Percentiles rank a stretch among this genome's conserved stretches.
These are phyloP conservation scores for Lactarius vividus DNA, from an alignment of 768 basidiomycete genomes.

Conservation along the genomic window DNA sequence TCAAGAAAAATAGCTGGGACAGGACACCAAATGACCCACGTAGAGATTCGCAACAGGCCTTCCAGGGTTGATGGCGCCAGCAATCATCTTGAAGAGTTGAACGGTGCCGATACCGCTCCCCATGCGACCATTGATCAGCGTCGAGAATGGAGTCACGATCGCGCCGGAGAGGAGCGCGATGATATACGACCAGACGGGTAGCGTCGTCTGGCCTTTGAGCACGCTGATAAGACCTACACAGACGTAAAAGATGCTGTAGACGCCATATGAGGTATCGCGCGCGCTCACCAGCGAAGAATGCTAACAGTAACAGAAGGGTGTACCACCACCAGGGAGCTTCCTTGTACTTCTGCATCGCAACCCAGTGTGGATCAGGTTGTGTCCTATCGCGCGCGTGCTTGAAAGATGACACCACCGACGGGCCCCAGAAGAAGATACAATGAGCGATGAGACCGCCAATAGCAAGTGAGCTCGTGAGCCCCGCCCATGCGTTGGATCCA, in stretches of 20 bases:
- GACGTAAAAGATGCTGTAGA: not conserved
- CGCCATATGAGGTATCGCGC: not conserved
- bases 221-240: constrained; percentile 36
- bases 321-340: constrained; percentile 68
- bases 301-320: constrained; percentile 42
- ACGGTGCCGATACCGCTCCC: constrained; percentile 59
- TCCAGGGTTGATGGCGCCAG: constrained; percentile 57
- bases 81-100: constrained; percentile 65
- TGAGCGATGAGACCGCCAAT: constrained; percentile 61
- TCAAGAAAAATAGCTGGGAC: not conserved
- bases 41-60: constrained; percentile 69
- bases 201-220: constrained; percentile 57
- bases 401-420: constrained; percentile 49
- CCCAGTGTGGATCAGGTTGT: constrained; percentile 57
- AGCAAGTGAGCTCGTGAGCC: constrained; percentile 42
- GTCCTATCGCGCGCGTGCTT: constrained; percentile 44
- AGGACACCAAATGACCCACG: constrained; percentile 32
- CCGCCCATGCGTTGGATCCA: constrained; percentile 53
- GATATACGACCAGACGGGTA: constrained; percentile 64
- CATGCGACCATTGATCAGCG: constrained; percentile 52
- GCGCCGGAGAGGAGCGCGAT: constrained; percentile 51
- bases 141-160: constrained; percentile 51
- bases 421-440: constrained; percentile 54
- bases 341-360: constrained; percentile 58
- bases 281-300: constrained; percentile 55